Evolutionary conservation across 2,329 filamentous ascomycete genomes (phyloP).

Genomic region (Epichloe uncinata): DNA sequence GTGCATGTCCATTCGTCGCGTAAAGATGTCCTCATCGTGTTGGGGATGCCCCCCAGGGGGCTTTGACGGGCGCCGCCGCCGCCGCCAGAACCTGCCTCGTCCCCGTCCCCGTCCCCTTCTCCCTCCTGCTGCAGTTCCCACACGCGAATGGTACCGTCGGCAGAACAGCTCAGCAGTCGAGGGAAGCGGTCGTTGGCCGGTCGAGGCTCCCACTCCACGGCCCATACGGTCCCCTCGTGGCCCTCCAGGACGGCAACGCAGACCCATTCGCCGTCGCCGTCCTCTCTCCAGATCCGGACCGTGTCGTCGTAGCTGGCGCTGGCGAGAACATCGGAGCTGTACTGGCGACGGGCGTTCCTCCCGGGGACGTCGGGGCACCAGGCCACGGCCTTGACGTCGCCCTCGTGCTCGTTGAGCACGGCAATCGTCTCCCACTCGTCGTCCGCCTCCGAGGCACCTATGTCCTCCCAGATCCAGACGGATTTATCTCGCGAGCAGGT

Average conservation of each 20-base stretch:
- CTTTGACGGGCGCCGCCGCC: constrained; percentile 25
- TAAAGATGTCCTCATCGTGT: constrained; percentile 66
- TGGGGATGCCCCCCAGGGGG: constrained; percentile 55
- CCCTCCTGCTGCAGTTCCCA: constrained; percentile 53
- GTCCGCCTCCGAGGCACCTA: constrained; percentile 57
- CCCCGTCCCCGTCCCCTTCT: constrained; percentile 24
- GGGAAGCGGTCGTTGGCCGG: constrained; percentile 32
- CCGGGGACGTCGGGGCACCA: constrained; percentile 67
- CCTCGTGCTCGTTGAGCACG: constrained; percentile 86
- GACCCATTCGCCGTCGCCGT: constrained; percentile 80
- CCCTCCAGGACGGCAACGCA: constrained; percentile 72
- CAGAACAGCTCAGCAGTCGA: constrained; percentile 69
- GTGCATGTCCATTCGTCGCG: constrained; percentile 80
- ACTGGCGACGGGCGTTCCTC: constrained; percentile 31
- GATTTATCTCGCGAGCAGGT: constrained; percentile 88
- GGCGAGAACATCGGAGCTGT: constrained; percentile 60
- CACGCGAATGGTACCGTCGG: constrained; percentile 68
- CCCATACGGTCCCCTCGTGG: constrained; percentile 83
- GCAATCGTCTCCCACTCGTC: constrained; percentile 97
- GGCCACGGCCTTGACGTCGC: constrained; percentile 84
- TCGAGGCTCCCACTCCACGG: constrained; percentile 54
- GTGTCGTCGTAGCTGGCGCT: constrained; percentile 93
- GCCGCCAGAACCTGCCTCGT: constrained; percentile 12
- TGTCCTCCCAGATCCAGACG: constrained; percentile 98
- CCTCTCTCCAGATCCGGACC: constrained; percentile 78